These are phyloP conservation scores for Hypsizygus ulmarius DNA, from an alignment of 1,284 basidiomycete genomes.

Conservation along the genomic window DNA sequence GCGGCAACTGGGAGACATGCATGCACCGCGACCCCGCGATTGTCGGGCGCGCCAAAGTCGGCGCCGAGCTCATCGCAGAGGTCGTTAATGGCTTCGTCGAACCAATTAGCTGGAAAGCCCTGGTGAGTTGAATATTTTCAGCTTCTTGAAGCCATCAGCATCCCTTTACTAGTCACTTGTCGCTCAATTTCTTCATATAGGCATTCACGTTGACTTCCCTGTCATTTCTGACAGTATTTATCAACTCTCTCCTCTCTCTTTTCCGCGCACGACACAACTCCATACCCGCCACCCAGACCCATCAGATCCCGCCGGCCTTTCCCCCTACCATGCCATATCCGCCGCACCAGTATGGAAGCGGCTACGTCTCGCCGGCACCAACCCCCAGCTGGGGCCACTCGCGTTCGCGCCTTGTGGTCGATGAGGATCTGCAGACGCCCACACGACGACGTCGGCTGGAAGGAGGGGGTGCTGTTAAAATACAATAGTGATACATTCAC, in stretches of 20 bases:
- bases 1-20: conserved; percentile 90
- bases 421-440: conserved; percentile 46
- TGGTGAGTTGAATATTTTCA: conserved; percentile 52
- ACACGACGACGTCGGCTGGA: conserved; percentile 62
- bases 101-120: conserved; percentile 94
- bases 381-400: conserved; percentile 45
- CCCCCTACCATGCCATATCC: conserved; percentile 43
- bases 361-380: conserved; percentile 45
- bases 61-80: conserved; percentile 93
- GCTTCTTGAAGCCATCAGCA: conserved; percentile 7
- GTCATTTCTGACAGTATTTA: conserved; percentile 77
- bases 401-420: conserved; percentile 26
- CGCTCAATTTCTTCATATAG: conserved; percentile 35
- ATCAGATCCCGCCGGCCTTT: conserved; percentile 40
- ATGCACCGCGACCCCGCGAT: conserved; percentile 92
- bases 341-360: conserved; percentile 31
- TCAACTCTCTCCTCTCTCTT: conserved; percentile 78
- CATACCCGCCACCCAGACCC: conserved; percentile 30
- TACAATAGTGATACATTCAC: conserved; percentile 30
- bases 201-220: conserved; percentile 78
- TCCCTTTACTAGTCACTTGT: conserved; percentile 18
- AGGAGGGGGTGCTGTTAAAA: conserved; percentile 57
- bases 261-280: conserved; percentile 64
- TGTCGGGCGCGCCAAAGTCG: conserved; percentile 85
- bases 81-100: conserved; percentile 97